Evolutionary conservation across 441 rosid species (phyloP).

Genomic region (Pelargonium australe): DNA sequence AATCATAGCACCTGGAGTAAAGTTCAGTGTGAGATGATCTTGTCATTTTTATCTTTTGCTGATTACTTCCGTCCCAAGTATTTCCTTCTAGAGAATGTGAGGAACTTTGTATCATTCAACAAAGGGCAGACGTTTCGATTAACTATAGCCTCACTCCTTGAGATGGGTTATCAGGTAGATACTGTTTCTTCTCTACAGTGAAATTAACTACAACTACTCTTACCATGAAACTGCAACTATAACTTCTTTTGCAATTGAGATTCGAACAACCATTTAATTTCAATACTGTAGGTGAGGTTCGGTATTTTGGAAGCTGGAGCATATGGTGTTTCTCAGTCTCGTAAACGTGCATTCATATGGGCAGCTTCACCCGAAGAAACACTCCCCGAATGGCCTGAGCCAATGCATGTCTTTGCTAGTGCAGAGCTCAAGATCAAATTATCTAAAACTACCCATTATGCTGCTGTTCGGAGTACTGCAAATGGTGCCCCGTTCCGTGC

Average conservation of each 20-base stretch:
- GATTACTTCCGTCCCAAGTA: conserved; percentile 84
- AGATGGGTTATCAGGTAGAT: conserved; percentile 94
- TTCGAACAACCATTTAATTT: neutral
- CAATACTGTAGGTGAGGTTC: conserved; percentile 34
- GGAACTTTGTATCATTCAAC: conserved; percentile 74
- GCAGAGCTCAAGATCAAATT: conserved; percentile 56
- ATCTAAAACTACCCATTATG: conserved; percentile 41
- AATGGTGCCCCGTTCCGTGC: conserved; percentile 83
- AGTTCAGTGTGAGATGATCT: conserved; percentile 86
- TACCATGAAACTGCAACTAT: neutral
- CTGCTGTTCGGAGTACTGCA: conserved; percentile 69
- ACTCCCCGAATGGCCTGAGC: conserved; percentile 97
- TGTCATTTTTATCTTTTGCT: conserved; percentile 80
- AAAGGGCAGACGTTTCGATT: conserved; percentile 82
- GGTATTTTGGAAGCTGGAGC: conserved; percentile 95
- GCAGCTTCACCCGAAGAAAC: conserved; percentile 78
- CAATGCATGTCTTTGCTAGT: conserved; percentile 79
- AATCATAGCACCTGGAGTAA: conserved; percentile 75
- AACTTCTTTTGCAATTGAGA: neutral
- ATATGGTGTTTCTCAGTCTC: conserved; percentile 80
- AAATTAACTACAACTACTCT: no score
- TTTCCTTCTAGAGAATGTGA: conserved; percentile 88
- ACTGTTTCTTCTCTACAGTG: neutral
- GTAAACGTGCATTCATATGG: conserved; percentile 91
- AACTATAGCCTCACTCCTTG: conserved; percentile 83